Evolutionary conservation across 2,329 filamentous ascomycete genomes (phyloP), one percentile per base, ranked within the genome.

Genomic region (Ilyonectria robusta): DNA sequence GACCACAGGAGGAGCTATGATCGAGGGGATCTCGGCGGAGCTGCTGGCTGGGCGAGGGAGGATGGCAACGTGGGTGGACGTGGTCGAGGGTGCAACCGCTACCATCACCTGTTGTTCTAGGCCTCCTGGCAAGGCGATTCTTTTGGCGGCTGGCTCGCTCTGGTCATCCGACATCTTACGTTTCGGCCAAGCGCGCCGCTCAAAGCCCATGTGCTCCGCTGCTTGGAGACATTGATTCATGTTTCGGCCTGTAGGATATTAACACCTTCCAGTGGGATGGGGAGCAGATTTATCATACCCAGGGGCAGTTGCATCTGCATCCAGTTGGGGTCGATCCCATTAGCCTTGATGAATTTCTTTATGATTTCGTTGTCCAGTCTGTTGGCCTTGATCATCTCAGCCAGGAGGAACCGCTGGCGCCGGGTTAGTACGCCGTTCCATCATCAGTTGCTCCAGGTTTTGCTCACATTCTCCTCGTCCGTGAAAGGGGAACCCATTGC

Each of bases 301-400:
- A 74, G 70, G 11, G 84, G 84, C 44, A 86, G 78, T 69, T 86
- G 84, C 81, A 86, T 86, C 51, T 76, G 78, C 75, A 84, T 78
- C 84, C 84, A 86, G 59, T 83, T 79, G 9, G 84, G 83, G 65
- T 81, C 77, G 59, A 85, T 72, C 10, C 76, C 77, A 65, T 83
- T 78, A 44, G 74, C 68, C 67, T 75, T 83, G 70, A 89, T 80
- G 67, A 89, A 87, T 13, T 79, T 78, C 21, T 84, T 82, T 33
- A 89, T 77, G 19, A 76, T 77, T 11, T 80, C 76, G 26, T 87
- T 75, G 62, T 87, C 83, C 65, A 89, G 78, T 33, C 81, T 77
- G 79, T 87, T 89, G 66, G 82, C 82, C 72, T 89, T 89, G 78
- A 89, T 85, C 72, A 89, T 86, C 77, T 89, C 87, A 63, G 83